Evolutionary conservation across 495 filamentous ascomycete genomes (phyloP).

Genomic region (Parachaetomium inaequale): DNA sequence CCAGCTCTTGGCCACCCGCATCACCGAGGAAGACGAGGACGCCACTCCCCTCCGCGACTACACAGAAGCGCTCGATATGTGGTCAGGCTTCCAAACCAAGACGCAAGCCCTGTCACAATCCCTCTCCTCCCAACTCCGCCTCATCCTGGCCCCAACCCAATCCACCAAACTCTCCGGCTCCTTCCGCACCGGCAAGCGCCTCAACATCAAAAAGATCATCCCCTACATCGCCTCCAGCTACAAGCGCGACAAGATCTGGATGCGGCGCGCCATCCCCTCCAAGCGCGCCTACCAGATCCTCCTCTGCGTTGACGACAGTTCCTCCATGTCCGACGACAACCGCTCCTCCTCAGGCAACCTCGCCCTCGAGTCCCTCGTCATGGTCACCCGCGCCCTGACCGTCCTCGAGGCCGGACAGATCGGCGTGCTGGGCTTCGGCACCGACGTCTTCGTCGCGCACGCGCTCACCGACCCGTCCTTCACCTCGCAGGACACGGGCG

Average conservation of each 20-base stretch:
- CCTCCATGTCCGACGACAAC: conserved; percentile 71
- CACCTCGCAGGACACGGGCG: conserved; percentile 80
- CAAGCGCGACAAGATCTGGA: conserved; percentile 99
- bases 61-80: conserved; percentile 70
- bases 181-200: conserved; percentile 94
- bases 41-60: conserved; percentile 36
- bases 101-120: conserved; percentile 83
- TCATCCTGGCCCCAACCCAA: conserved; percentile 90
- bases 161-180: conserved; percentile 96
- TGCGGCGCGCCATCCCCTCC: conserved; percentile 83
- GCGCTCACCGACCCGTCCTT: conserved; percentile 70
- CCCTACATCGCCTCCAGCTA: conserved; percentile 96
- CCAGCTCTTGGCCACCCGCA: conserved; percentile 68
- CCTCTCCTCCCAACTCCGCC: conserved; percentile 86
- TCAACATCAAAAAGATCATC: conserved; percentile 99
- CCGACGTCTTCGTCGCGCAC: conserved; percentile 81
- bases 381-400: conserved; percentile 76
- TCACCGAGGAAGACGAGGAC: conserved; percentile 50
- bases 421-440: conserved; percentile 84
- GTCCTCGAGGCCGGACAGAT: conserved; percentile 94
- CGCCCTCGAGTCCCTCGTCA: conserved; percentile 86
- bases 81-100: conserved; percentile 75
- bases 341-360: conserved; percentile 58
- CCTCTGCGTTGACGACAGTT: conserved; percentile 93
- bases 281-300: conserved; percentile 96